phyloP scores from a whole-genome alignment of 1,284 basidiomycete species.

The Ceratobasidium sp. region DNA sequence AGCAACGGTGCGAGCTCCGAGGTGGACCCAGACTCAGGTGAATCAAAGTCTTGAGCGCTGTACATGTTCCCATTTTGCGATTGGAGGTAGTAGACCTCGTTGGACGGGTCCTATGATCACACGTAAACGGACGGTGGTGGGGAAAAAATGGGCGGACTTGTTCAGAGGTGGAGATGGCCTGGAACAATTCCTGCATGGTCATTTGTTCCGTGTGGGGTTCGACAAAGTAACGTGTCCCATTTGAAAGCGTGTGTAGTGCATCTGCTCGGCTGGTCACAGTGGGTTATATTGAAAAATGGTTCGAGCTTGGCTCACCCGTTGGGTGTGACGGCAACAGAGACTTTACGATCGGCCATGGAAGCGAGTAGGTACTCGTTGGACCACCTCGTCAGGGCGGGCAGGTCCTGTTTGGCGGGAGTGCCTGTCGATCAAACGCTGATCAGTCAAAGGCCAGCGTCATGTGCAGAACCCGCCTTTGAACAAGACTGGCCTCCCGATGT shows the following conservation, averaged over 20 bases:
- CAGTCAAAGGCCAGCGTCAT: conserved; percentile 39
- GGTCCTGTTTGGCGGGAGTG: conserved; percentile 1
- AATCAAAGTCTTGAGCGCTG: conserved; percentile 55
- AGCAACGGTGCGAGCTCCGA: conserved; percentile 58
- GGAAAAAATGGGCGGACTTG: conserved; percentile 19
- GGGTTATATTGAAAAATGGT: background rate
- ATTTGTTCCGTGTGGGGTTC: conserved; percentile 76
- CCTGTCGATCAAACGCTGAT: background rate
- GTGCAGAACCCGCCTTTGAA: conserved; percentile 62
- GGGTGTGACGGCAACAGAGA: conserved; percentile 84
- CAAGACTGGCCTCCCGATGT: conserved; percentile 77
- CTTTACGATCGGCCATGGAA: conserved; percentile 59
- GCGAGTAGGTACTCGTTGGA: conserved; percentile 65
- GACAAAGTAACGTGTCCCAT: conserved; percentile 71
- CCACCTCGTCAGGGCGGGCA: conserved; percentile 56
- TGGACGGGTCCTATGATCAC: conserved; percentile 13
- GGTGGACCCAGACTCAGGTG: conserved; percentile 41
- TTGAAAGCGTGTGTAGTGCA: conserved; percentile 65
- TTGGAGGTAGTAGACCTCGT: conserved; percentile 77
- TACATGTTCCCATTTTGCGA: conserved; percentile 91
- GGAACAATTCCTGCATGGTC: conserved; percentile 66
- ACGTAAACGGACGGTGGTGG: background rate
- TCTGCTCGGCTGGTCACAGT: conserved; percentile 69
- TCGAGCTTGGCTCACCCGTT: conserved; percentile 65
- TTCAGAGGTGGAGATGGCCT: conserved; percentile 42